Evolutionary conservation across 2,329 filamentous ascomycete species (phyloP).

Genomic region (Aspergillus fumigatiaffinis): DNA sequence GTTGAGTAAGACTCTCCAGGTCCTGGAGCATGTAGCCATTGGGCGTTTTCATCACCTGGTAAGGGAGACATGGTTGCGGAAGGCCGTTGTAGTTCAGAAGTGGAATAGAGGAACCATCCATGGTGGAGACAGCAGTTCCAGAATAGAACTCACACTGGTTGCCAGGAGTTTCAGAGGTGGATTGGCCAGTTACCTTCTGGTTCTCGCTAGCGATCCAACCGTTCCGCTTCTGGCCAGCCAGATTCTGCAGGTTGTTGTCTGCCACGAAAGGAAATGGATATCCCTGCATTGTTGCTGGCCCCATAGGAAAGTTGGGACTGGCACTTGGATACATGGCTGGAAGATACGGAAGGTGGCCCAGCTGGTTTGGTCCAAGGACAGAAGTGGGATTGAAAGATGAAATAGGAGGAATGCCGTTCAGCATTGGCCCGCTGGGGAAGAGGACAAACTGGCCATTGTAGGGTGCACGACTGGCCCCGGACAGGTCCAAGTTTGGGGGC

Average conservation of each 20-base stretch:
- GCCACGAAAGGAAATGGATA: constrained; percentile 37
- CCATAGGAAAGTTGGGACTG: constrained; percentile 28
- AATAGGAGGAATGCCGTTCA: constrained; percentile 27
- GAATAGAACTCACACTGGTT: constrained; percentile 58
- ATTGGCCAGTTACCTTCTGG: constrained; percentile 53
- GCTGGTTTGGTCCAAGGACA: constrained; percentile 30
- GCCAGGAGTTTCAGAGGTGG: constrained; percentile 55
- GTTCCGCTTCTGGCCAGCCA: constrained; percentile 32
- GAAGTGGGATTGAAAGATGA: constrained; percentile 26
- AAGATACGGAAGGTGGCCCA: constrained; percentile 34
- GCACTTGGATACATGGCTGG: constrained; percentile 36
- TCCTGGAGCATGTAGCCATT: constrained; percentile 46
- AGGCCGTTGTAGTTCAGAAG: constrained; percentile 57
- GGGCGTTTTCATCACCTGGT: constrained; percentile 45
- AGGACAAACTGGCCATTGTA: constrained; percentile 29
- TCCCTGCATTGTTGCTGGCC: constrained; percentile 27
- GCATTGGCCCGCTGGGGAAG: constrained; percentile 31
- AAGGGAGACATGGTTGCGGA: constrained; percentile 47
- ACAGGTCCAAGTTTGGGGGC: constrained; percentile 24
- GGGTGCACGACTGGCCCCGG: constrained; percentile 23
- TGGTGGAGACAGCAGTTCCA: constrained; percentile 48
- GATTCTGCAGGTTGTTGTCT: constrained; percentile 33
- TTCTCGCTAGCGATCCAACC: constrained; percentile 43
- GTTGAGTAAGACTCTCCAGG: constrained; percentile 63
- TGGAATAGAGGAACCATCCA: constrained; percentile 56